Conservation (phyloP, 306 rosid genomes). For the Herpetospermum pedunculosum region DNA sequence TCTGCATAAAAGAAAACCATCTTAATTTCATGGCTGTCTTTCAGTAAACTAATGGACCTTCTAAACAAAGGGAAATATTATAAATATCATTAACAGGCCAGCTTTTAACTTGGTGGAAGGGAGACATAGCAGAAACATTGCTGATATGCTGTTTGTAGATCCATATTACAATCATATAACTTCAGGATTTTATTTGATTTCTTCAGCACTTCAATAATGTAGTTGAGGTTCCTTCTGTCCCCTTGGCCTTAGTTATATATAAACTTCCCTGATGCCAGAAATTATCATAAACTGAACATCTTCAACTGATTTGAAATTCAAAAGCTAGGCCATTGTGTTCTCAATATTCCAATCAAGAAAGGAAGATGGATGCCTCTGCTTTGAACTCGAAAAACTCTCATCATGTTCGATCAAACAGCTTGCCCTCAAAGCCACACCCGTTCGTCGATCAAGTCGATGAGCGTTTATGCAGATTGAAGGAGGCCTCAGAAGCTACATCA, state of each 20-base stretch:
- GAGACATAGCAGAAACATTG: conserved; percentile 18
- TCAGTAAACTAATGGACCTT: not conserved
- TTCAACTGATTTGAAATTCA: not conserved
- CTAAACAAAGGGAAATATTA: not conserved
- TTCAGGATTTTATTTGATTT: not conserved
- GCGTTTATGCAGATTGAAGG: conserved; percentile 11
- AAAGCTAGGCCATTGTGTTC: not conserved
- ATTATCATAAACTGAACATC: not conserved
- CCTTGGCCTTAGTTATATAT: not conserved
- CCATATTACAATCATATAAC: conserved; percentile 3
- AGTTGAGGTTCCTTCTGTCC: conserved; percentile 8
- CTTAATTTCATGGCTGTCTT: not conserved
- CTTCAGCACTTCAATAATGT: not conserved
- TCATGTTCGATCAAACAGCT: conserved; percentile 22
- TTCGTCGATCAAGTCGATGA: conserved; percentile 7
- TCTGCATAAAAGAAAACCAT: not conserved
- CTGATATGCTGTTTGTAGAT: conserved; percentile 8
- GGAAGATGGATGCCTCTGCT: conserved; percentile 13
- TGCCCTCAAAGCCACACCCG: conserved; percentile 25
- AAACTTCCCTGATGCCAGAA: not conserved
- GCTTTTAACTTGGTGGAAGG: conserved; percentile 9
- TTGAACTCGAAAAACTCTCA: not conserved
- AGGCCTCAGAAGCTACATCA: conserved; percentile 5
- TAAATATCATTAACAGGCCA: not conserved
- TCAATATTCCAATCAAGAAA: not conserved